Conservation (phyloP, 352 stramenopile genomes). For the Pythium plurisporium region DNA sequence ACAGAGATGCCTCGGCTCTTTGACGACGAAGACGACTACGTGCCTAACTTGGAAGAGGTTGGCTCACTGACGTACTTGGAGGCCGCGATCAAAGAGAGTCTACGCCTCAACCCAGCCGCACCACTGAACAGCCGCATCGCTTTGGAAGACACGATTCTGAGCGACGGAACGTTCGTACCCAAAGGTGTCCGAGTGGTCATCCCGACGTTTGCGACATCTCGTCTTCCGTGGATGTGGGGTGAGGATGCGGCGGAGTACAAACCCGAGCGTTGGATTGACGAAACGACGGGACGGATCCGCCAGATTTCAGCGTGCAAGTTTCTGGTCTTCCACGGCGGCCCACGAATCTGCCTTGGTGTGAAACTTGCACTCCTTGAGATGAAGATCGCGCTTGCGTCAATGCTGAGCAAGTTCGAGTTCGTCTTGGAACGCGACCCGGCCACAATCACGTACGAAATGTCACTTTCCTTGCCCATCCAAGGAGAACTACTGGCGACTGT, state of each 20-base stretch:
- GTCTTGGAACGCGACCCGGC: slow-evolving; percentile 36
- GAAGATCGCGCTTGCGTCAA: slow-evolving; percentile 50
- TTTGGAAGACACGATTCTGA: slow-evolving; percentile 49
- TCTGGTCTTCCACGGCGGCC: slow-evolving; percentile 56
- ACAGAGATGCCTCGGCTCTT: slow-evolving; percentile 20
- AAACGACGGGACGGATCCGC: slow-evolving; percentile 30
- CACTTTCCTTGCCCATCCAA: slow-evolving; percentile 45
- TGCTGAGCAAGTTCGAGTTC: slow-evolving; percentile 52
- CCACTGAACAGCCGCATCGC: slow-evolving; percentile 48
- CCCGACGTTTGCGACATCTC: slow-evolving; percentile 56
- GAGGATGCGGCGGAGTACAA: slow-evolving; percentile 55
- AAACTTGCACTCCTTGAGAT: slow-evolving; percentile 59
- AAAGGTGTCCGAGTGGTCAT: slow-evolving; percentile 53
- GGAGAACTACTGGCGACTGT: slow-evolving; percentile 17
- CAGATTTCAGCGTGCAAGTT: slow-evolving; percentile 62
- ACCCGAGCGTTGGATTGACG: slow-evolving; percentile 66
- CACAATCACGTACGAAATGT: slow-evolving; percentile 36
- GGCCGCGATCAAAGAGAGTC: slow-evolving; percentile 50
- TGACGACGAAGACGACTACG: neutral
- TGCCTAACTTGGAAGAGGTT: slow-evolving; percentile 41
- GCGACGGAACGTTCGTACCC: slow-evolving; percentile 61
- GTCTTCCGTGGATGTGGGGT: slow-evolving; percentile 56
- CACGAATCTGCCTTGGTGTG: slow-evolving; percentile 63
- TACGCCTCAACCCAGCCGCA: slow-evolving; percentile 61
- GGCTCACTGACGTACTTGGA: slow-evolving; percentile 46